Conservation (phyloP, 176 grass and related monocot genomes). For the Puccinellia tenuiflora region DNA sequence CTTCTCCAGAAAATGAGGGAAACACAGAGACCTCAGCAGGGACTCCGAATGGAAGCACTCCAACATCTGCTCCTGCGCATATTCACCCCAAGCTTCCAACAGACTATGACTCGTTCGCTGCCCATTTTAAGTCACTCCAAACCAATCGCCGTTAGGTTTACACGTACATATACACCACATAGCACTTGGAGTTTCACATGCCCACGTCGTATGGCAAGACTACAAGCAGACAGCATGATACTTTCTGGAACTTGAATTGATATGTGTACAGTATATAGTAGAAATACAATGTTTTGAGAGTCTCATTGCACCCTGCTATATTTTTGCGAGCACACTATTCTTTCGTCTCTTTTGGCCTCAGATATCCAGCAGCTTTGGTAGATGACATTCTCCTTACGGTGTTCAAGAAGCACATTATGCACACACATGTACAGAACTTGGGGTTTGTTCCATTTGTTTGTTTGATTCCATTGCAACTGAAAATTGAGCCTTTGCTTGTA, state of each 20-base stretch:
- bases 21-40: constrained; percentile 4
- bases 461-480: not conserved
- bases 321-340: constrained; percentile 16
- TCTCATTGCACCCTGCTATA: not conserved
- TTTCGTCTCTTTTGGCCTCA: constrained; percentile 26
- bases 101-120: constrained; percentile 80
- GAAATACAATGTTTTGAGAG: constrained; percentile 4
- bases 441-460: not conserved
- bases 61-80: constrained; percentile 28
- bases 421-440: not conserved
- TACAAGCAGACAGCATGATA: not conserved
- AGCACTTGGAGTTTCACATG: not conserved
- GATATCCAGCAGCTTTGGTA: not conserved
- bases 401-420: constrained; percentile 24
- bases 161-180: not conserved
- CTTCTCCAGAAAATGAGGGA: constrained; percentile 21
- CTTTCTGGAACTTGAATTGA: constrained; percentile 12
- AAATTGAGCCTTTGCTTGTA: not conserved
- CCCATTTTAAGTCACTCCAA: constrained; percentile 79
- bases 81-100: constrained; percentile 76
- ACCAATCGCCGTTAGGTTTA: constrained; percentile 48
- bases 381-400: not conserved
- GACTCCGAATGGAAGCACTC: constrained; percentile 32
- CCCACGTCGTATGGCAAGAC: not conserved
- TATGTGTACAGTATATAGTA: constrained; percentile 50